Base-by-base conservation (phyloP, 345 rosid species). In the Carallia brachiata region DNA sequence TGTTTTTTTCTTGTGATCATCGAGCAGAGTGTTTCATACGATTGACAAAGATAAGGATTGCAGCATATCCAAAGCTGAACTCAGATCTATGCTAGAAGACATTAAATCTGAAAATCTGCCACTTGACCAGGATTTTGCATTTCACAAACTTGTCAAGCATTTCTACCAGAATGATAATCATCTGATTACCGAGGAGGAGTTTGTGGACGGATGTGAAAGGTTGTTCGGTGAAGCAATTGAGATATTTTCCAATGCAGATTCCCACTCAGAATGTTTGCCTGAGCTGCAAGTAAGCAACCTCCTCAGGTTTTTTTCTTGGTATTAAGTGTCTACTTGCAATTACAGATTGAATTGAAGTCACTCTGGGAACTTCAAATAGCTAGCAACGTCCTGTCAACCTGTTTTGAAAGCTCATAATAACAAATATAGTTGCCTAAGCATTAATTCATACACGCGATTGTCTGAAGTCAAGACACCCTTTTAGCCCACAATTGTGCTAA, bases 81-180 rank as follows among this genome's bases (percentile, higher is more conserved):
- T 68, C 1, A 17, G 34, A 40, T 27, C 17, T 4, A 57, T 40
- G 6, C 17, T 58, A 31, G 7, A 17, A 12, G 30, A 23, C 17
- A 57, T 57, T 39, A 40, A 68, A 5, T 44, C 44, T 3, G 71
- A 52, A 23, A 1, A 68, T 6, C 40, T 28, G 53, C 54, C 50
- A 15, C 15, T 57, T 44, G 63, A 60, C 13, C 55, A 68, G 16
- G 54, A 17, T 9, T 58, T 30, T 6, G n/a, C 71, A 57, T 19
- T 44, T 17, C 4, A 44, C 5, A 27, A 68, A 58, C 54, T 68
- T 0, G 57, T 68, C 55, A 44, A 5, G 36, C 71, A 57, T 36
- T 68, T 68, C 27, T 63, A 68, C 39, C 28, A n/a, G 15, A 63
- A 68, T 53, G 31, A 53, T 39, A n/a, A 68, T 32, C 62, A n/a